Conservation (phyloP, 768 basidiomycete genomes). For the Boletus sensibilis region DNA sequence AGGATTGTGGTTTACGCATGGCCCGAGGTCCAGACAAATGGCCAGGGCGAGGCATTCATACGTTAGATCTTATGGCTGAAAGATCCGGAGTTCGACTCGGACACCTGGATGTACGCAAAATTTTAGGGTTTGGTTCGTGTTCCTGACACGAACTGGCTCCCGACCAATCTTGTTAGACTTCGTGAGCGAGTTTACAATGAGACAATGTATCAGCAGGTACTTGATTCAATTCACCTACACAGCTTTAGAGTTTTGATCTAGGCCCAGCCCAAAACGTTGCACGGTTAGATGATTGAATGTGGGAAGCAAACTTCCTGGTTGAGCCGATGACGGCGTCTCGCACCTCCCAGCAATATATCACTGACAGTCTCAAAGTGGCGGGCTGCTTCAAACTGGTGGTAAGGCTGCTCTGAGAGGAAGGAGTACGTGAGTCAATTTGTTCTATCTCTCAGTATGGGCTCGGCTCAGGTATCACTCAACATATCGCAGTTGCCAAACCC, state of each 20-base stretch:
- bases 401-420: background rate
- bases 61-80: background rate
- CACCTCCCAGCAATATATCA: background rate
- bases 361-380: background rate
- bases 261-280: background rate
- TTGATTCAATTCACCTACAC: background rate
- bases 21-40: background rate
- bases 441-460: background rate
- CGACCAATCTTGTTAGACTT: background rate
- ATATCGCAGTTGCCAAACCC: background rate
- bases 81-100: too few species aligned
- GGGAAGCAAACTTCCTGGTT: background rate
- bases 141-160: background rate
- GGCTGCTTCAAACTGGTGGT: background rate
- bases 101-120: background rate
- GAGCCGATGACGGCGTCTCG: background rate
- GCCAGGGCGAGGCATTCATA: background rate
- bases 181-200: background rate
- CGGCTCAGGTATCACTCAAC: background rate
- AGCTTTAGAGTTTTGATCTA: background rate
- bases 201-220: background rate
- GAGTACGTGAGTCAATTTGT: background rate
- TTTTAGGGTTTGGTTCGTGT: background rate
- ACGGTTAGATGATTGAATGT: background rate
- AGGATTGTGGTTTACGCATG: background rate